Base-by-base conservation (phyloP, 2,329 filamentous ascomycete species). In the Penicillium janthinellum region DNA sequence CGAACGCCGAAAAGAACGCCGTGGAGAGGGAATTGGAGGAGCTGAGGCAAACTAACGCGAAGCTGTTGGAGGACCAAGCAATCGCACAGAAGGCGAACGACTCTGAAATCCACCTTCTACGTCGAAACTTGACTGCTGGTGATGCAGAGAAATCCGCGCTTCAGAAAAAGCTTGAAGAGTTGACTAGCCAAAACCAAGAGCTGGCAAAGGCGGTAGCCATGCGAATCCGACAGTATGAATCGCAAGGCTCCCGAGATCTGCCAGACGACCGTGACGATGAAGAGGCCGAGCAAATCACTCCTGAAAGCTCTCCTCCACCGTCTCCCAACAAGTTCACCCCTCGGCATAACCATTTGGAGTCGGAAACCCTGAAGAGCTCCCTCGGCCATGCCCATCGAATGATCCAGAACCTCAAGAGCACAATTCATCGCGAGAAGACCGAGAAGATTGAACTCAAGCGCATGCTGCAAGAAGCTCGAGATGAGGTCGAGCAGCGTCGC, bases 401-500 rank as follows among this genome's bases (percentile, higher is more conserved):
- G 79, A 97, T 99, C 60, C 94, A 98, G 75, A 96, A 92, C 70
- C 86, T 98, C 67, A 92, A 96, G 77, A 92, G 90, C 75, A 96
- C 93, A 70, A 90, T 98, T 49, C 94, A 99, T 75, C 90, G 95
- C 37, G 95, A 99, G 77, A 99, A 98, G 87, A 97, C 94, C 0
- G 95, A 99, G 77, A 99, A 97, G 82, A 86, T 98, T 31, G 95
- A 99, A 77, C 85, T 98, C 56, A 93, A 92, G 78, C 90, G 94
- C 60, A 91, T 99, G 85, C 86, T 98, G 34, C 94, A 98, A 78
- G 95, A 99, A 70, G 90, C 94, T 25, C 88, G 93, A 38, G 95
- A 99, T 73, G 95, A 99, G 71, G 80, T 99, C 31, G 95, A 92
- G 75, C 78, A 86, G 49, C 85, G 88, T 60, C 82, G 85, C 50